phyloP scores from a whole-genome alignment of 345 rosid species.

The Geranium rotundifolium region DNA sequence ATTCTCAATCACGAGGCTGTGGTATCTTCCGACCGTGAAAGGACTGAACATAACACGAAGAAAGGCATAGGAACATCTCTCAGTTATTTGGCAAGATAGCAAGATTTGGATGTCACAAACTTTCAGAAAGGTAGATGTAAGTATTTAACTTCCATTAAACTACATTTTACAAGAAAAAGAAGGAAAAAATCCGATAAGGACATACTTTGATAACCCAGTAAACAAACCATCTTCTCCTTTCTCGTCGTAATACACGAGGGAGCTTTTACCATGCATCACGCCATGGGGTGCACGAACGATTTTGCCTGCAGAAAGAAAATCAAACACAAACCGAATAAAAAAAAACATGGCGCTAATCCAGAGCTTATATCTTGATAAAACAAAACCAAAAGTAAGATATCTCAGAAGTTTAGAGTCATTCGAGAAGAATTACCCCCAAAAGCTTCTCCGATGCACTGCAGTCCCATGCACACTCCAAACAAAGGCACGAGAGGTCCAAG shows the following conservation, averaged over 20 bases:
- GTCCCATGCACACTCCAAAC: conserved; percentile 92
- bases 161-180: background rate
- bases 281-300: conserved; percentile 80
- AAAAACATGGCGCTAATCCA: background rate
- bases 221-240: conserved; percentile 80
- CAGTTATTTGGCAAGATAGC: too few species aligned
- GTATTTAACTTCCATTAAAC: too few species aligned
- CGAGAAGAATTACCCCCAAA: conserved; percentile 62
- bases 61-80: conserved; percentile 2
- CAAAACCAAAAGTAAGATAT: too few species aligned
- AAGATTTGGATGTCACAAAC: too few species aligned
- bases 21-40: conserved; percentile 84
- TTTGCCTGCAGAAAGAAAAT: conserved; percentile 46
- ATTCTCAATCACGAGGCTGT: conserved; percentile 76
- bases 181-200: background rate
- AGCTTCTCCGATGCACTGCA: conserved; percentile 98
- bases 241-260: conserved; percentile 73
- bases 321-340: background rate
- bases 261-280: conserved; percentile 93
- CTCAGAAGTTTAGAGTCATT: background rate
- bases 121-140: too few species aligned
- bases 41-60: conserved; percentile 37
- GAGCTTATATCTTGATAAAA: too few species aligned
- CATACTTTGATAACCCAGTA: conserved; percentile 72
- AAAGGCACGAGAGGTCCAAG: conserved; percentile 81